Base-by-base conservation (phyloP, 768 basidiomycete species). In the Pisolithus sp. region DNA sequence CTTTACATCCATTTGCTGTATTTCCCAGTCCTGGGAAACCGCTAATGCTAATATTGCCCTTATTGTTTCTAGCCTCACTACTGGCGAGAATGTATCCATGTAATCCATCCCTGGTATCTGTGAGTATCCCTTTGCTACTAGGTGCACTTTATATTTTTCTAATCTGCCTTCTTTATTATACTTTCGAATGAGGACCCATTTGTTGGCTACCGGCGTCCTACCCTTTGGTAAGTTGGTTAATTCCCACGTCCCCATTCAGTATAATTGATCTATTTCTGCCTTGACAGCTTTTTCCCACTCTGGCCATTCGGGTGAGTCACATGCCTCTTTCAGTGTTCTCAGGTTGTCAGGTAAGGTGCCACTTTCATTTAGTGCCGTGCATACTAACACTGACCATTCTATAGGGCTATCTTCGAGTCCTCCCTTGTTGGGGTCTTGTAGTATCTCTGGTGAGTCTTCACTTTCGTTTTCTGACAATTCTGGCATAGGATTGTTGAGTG, bases 101-200 rank as follows among this genome's bases (percentile, higher is more conserved):
- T 63, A 76, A 42, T 74, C 68, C n/a, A 69, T 53, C 0, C 71
- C 70, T 2, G 65, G 60, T 0, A 62, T 37, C 51, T 76, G 76
- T 4, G 59, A 56, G 54, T 65, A 75, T 0, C 76, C 74, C 54
- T 68, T 58, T 2, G 69, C 73, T 1, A 75, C 72, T 20, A 77
- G 46, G 15, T 65, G 18, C 0, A 64, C 72, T 48, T 73, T 73
- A 43, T 55, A 62, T 53, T 62, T 49, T 20, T 41, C 28, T n/a
- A 61, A 21, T 0, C 34, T 4, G 0, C 56, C 49, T 2, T 57
- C 36, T 38, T 53, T 53, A 4, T 48, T 30, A 1, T 49, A 54
- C n/a, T n/a, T n/a, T n/a, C n/a, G n/a, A n/a, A n/a, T n/a, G n/a
- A n/a, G n/a, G n/a, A n/a, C n/a, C n/a, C 65, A 70, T 46, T 58